Percentiles rank a stretch among this genome's conserved stretches.
phyloP scores from a whole-genome alignment of 2,329 filamentous ascomycete species.

The Aspergillus pseudoglaucus region DNA sequence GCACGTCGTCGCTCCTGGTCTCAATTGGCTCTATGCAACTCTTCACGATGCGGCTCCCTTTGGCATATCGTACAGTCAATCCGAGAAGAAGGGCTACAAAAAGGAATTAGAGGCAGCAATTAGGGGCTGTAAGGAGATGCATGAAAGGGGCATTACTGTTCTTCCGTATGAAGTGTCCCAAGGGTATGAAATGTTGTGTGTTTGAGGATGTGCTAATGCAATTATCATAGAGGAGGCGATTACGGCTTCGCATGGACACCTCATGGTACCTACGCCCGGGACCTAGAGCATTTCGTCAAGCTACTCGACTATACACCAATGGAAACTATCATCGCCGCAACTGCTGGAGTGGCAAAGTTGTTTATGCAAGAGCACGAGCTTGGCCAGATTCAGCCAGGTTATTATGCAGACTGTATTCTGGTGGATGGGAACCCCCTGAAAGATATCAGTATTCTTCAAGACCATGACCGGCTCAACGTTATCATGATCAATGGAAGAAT shows the following conservation, averaged over 20 bases:
- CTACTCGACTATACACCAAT: conserved; percentile 40
- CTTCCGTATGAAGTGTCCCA: conserved; percentile 33
- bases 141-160: conserved; percentile 35
- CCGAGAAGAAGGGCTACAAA: conserved; percentile 36
- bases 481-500: conserved; percentile 46
- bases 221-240: conserved; percentile 21
- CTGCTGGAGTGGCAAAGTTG: conserved; percentile 34
- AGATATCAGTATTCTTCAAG: conserved; percentile 38
- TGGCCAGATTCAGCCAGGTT: conserved; percentile 38
- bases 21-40: conserved; percentile 37
- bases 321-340: conserved; percentile 42
- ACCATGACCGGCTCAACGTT: conserved; percentile 39
- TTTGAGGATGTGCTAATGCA: not conserved
- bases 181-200: not conserved
- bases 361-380: conserved; percentile 35
- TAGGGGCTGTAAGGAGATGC: conserved; percentile 4
- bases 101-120: conserved; percentile 34
- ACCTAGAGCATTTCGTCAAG: conserved; percentile 43
- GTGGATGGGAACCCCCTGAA: conserved; percentile 43
- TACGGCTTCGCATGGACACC: conserved; percentile 46
- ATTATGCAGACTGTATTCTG: conserved; percentile 41
- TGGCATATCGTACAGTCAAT: conserved; percentile 34
- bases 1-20: conserved; percentile 21
- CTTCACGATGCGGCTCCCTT: conserved; percentile 30
- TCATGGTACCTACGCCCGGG: conserved; percentile 44